Conservation (phyloP, 1,139 yeast species). For the Hyphopichia buzzinii region DNA sequence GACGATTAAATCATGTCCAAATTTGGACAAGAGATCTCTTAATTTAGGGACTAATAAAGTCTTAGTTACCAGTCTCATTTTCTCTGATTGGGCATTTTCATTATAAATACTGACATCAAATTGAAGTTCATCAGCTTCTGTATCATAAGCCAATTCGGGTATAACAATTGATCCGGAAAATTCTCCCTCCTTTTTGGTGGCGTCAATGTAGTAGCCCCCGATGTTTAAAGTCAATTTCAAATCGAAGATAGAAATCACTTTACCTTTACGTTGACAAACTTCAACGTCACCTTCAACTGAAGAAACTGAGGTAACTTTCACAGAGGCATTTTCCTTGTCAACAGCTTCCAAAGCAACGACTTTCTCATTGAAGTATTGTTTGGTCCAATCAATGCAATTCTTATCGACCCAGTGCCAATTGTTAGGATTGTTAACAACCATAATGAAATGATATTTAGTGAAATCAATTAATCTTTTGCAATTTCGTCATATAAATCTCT, state of each 20-base stretch:
- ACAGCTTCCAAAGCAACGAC: conserved; percentile 49
- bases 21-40: conserved; percentile 55
- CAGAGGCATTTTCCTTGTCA: conserved; percentile 33
- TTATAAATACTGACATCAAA: conserved; percentile 71
- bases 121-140: conserved; percentile 80
- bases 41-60: conserved; percentile 65
- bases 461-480: background rate
- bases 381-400: conserved; percentile 91
- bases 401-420: conserved; percentile 98
- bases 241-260: conserved; percentile 89
- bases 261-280: conserved; percentile 95
- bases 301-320: conserved; percentile 53
- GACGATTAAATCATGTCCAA: conserved; percentile 74
- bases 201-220: conserved; percentile 41
- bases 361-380: conserved; percentile 64
- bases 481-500: background rate
- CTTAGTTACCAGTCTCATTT: conserved; percentile 54
- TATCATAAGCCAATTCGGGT: conserved; percentile 96
- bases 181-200: conserved; percentile 27
- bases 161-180: conserved; percentile 70
- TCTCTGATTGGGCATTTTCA: conserved; percentile 53
- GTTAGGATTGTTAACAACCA: conserved; percentile 53
- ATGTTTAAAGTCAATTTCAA: conserved; percentile 64
- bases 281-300: conserved; percentile 93
- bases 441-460: conserved; percentile 10